phyloP scores from a whole-genome alignment of 78 protist species.

The Dictyostelium brefeldianum region DNA sequence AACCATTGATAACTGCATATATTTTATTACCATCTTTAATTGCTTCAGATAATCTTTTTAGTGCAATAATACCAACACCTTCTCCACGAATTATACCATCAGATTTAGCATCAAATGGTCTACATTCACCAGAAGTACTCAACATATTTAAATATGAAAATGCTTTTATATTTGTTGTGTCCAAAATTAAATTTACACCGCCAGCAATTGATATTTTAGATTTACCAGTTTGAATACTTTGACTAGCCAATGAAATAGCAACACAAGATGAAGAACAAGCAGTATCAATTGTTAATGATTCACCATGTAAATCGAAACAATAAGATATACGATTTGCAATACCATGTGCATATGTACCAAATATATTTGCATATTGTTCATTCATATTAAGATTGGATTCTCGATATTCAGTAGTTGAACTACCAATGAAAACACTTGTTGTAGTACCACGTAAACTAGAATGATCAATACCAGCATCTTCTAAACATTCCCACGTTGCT shows the following conservation, averaged over 20 bases:
- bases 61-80: constrained; percentile 76
- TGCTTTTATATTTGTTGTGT: background rate
- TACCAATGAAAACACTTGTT: constrained; percentile 68
- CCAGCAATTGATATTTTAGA: constrained; percentile 39
- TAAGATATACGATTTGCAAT: constrained; percentile 15
- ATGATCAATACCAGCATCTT: constrained; percentile 60
- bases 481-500: constrained; percentile 46
- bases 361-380: background rate
- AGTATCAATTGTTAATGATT: constrained; percentile 88
- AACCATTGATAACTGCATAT: constrained; percentile 55
- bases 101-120: constrained; percentile 82
- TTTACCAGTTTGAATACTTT: constrained; percentile 32
- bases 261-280: constrained; percentile 91
- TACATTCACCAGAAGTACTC: constrained; percentile 53
- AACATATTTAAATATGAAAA: background rate
- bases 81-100: constrained; percentile 92
- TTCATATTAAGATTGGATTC: background rate
- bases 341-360: background rate
- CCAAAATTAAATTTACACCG: constrained; percentile 23
- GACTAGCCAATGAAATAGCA: constrained; percentile 67
- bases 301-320: constrained; percentile 69
- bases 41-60: constrained; percentile 26
- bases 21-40: constrained; percentile 47
- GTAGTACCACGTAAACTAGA: constrained; percentile 21
- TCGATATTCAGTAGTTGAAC: background rate